Evolutionary conservation across 805 yeast species (phyloP).

Genomic region (Scheffersomyces coipomensis): DNA sequence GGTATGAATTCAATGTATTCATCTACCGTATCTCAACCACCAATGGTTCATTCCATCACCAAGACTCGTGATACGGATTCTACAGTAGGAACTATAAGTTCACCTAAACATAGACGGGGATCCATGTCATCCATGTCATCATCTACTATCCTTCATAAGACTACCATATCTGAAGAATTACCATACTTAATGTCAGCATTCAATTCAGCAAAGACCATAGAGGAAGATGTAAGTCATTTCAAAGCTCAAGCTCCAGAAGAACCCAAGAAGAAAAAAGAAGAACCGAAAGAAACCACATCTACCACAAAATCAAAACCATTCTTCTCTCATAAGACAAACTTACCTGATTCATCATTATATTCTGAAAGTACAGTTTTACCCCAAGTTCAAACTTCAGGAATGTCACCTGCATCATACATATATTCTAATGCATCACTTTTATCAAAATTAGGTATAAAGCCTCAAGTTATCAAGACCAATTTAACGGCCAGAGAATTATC

Average conservation of each 20-base stretch:
- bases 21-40: constrained; percentile 22
- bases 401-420: constrained; percentile 25
- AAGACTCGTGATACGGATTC: constrained; percentile 7
- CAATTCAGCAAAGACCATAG: constrained; percentile 57
- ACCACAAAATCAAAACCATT: constrained; percentile 10
- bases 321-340: constrained; percentile 20
- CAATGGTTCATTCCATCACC: constrained; percentile 41
- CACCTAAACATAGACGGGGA: constrained; percentile 16
- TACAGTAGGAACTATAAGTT: constrained; percentile 3
- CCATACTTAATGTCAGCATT: constrained; percentile 69
- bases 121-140: constrained; percentile 30
- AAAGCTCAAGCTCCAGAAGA: constrained; percentile 16
- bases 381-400: constrained; percentile 18
- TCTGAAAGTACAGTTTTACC: constrained; percentile 30
- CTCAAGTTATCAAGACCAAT: constrained; percentile 37
- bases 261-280: background rate
- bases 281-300: constrained; percentile 1
- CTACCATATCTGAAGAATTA: constrained; percentile 61
- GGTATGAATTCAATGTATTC: constrained; percentile 22
- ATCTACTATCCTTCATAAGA: constrained; percentile 37
- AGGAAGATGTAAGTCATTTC: constrained; percentile 43
- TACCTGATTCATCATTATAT: constrained; percentile 33
- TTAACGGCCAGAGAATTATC: constrained; percentile 7
- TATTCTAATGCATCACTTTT: constrained; percentile 34
- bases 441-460: constrained; percentile 38